Conservation (phyloP, 768 basidiomycete species). For the Hygrocybe punicea region DNA sequence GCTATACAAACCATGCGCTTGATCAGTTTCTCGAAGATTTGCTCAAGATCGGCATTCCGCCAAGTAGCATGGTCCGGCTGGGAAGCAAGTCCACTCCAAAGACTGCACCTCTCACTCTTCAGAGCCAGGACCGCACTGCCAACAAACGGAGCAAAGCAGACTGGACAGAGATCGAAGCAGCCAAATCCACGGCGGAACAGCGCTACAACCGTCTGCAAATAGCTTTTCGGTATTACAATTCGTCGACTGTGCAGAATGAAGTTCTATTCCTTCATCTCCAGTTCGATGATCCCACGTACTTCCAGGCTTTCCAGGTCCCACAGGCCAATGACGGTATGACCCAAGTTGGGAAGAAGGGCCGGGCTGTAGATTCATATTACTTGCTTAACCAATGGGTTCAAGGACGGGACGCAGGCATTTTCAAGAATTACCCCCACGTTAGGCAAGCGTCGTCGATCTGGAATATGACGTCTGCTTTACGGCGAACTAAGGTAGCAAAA, state of each 20-base stretch:
- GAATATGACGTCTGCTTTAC: constrained; percentile 31
- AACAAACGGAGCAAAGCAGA: constrained; percentile 30
- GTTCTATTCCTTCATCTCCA: constrained; percentile 48
- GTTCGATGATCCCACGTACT: constrained; percentile 48
- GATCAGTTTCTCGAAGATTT: constrained; percentile 68
- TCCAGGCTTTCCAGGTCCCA: constrained; percentile 46
- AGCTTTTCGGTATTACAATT: constrained; percentile 28
- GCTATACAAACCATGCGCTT: constrained; percentile 72
- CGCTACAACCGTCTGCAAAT: constrained; percentile 22
- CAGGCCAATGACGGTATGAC: constrained; percentile 43
- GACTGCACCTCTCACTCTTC: constrained; percentile 46
- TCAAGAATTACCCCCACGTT: constrained; percentile 29
- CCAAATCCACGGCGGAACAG: constrained; percentile 27
- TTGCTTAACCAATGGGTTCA: constrained; percentile 48
- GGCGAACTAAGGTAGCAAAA: constrained; percentile 23
- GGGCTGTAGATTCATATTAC: constrained; percentile 34
- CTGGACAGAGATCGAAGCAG: constrained; percentile 41
- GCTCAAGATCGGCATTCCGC: constrained; percentile 55
- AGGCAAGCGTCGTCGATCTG: constrained; percentile 28
- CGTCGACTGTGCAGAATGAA: constrained; percentile 14
- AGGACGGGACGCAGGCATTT: constrained; percentile 45
- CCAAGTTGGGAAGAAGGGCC: constrained; percentile 40
- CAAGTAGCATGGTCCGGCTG: constrained; percentile 49
- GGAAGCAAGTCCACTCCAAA: constrained; percentile 52
- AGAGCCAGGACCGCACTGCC: constrained; percentile 32